Base-by-base conservation (phyloP, 2,329 filamentous ascomycete species). In the Verticillium tricorpus region DNA sequence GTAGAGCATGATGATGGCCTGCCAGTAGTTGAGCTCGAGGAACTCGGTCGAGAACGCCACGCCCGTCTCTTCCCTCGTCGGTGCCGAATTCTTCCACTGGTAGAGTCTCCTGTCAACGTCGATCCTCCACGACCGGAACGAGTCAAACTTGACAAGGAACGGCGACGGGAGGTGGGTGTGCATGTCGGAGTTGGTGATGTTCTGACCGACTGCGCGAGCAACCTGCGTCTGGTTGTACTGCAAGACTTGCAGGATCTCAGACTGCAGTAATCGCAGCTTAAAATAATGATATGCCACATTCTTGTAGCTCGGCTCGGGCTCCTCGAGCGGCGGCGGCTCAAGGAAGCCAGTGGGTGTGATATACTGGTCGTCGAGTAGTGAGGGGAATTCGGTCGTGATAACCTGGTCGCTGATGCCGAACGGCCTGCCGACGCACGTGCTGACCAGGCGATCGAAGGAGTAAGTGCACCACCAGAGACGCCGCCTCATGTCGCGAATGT, bases 401-500 rank as follows among this genome's bases (percentile, higher is more conserved):
- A 96, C 92, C 72, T 96, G 91, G 77, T 98, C 95, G n/a, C 90
- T 93, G 65, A 98, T 92, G 34, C 94, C 93, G 70, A 97, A 96
- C 7, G 94, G 95, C 61, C 94, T 84, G 40, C 94, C 94, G 31
- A 98, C 94, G 68, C 93, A 97, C 25, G 92, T 93, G 70, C 92
- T 95, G 58, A 98, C 94, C 5, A 98, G 86, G n/a, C 94, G 86
- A 75, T 98, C 94, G 61, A 98, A 87, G 5, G 92, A 94, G 76
- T 98, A 98, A 1, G 93, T 93, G 77, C 93, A 97, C 94, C 95
- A 98, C 93, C 93, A 98, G 15, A 98, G 80, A 35, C 94, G 85
- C 61, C 94, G 85, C 59, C 93, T 87, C 65, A 97, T 83, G 73
- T 98, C 95, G 60, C 94, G 87, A 45, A 92, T 83, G 84, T 92